Base-by-base conservation (phyloP, 1,139 yeast species). In the Diutina siamensis region DNA sequence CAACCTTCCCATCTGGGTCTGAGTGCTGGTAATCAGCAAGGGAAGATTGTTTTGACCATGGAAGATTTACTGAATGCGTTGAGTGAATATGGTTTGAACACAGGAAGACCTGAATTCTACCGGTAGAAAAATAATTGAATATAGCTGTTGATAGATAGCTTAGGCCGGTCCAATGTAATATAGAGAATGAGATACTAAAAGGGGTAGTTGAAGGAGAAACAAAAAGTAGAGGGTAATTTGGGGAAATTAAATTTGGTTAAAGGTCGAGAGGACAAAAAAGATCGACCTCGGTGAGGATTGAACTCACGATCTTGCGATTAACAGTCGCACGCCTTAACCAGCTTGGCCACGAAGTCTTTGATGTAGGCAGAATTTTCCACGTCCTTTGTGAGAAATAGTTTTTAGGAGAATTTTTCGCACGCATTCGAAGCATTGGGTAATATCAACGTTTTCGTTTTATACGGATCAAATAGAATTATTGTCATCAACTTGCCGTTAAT, bases 51-150 rank as follows among this genome's bases (percentile, higher is more conserved):
- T 12, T 71, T 87, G 53, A 86, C 95, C 0, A 83, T 85, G 84
- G 95, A 86, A 51, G 96, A 87, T 58, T 70, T 87, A 56, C 81
- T 94, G 53, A 81, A 84, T 57, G 96, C 96, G 0, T 64, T 87
- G 52, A 76, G 88, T 38, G 99, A 94, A 60, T 92, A 92, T 58
- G 99, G 99, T 1, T 71, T 94, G 55, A 89, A 92, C 57, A 78
- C 94, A 3, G 76, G 83, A 49, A 74, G 97, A 53, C 97, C 98
- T 0, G 97, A 89, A 53, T 94, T 89, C 61, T 94, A 92, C 64
- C 78, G 95, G 53, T 83, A 59, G 32, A 17, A 5, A 25, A n/a
- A 8, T 27, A 8, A 27, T 27, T n/a, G n/a, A n/a, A n/a, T n/a
- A n/a, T n/a, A n/a, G n/a, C n/a, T n/a, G n/a, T n/a, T n/a, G n/a